phyloP scores from a whole-genome alignment of 768 basidiomycete genomes.

The Hemileccinum rubropunctum region DNA sequence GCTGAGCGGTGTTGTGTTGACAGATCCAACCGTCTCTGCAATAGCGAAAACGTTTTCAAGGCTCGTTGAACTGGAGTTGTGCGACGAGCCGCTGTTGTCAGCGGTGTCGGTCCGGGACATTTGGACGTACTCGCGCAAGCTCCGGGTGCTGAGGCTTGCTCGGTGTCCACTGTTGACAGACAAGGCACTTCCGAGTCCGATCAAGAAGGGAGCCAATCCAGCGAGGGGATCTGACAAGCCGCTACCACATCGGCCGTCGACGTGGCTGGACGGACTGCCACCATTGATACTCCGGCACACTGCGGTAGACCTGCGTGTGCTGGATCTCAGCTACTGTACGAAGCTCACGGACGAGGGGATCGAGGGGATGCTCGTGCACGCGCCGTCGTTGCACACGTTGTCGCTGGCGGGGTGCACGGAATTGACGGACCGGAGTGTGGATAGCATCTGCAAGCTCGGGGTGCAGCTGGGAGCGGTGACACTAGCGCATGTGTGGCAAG shows the following conservation, averaged over 20 bases:
- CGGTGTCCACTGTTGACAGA: conserved; percentile 78
- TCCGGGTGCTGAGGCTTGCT: conserved; percentile 73
- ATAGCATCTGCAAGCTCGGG: conserved; percentile 67
- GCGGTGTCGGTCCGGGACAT: conserved; percentile 71
- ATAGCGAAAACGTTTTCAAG: conserved; percentile 73
- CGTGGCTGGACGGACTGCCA: conserved; percentile 61
- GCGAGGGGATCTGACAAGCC: conserved; percentile 43
- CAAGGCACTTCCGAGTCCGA: conserved; percentile 65
- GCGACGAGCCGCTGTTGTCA: conserved; percentile 64
- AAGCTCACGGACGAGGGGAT: conserved; percentile 73
- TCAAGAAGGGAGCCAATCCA: conserved; percentile 33
- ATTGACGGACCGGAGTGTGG: conserved; percentile 71
- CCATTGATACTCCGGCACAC: conserved; percentile 61
- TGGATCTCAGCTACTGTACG: conserved; percentile 75
- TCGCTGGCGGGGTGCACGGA: conserved; percentile 73
- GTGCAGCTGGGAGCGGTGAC: conserved; percentile 76
- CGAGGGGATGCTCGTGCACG: conserved; percentile 70
- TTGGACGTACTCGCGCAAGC: conserved; percentile 76
- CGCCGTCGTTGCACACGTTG: conserved; percentile 72
- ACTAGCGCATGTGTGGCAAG: conserved; percentile 72
- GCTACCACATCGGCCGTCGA: conserved; percentile 52
- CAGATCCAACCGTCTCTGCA: conserved; percentile 58
- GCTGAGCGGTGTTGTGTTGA: conserved; percentile 64
- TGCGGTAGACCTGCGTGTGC: conserved; percentile 70
- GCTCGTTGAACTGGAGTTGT: conserved; percentile 80